Evolutionary conservation across 1,284 basidiomycete genomes (phyloP).

Genomic region (Coniophora puteana): DNA sequence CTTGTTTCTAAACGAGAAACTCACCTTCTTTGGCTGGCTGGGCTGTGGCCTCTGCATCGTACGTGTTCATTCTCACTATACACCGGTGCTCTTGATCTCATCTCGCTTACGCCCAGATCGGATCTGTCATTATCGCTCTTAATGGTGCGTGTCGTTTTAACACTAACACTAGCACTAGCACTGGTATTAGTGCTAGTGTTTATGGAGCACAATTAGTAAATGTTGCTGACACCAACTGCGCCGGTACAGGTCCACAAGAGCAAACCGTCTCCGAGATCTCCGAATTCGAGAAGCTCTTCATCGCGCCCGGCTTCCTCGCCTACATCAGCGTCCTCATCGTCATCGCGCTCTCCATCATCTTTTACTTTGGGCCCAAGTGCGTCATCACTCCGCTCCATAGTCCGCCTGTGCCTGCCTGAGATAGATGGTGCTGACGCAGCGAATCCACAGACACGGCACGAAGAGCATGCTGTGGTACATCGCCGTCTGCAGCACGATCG

Average conservation of each 20-base stretch:
- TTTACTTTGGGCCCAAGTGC: slow-evolving; percentile 78
- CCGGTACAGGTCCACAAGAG: slow-evolving; percentile 71
- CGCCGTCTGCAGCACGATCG: slow-evolving; percentile 91
- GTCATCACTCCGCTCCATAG: slow-evolving; percentile 13
- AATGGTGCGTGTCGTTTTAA: slow-evolving; percentile 44
- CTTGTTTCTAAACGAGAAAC: slow-evolving; percentile 88
- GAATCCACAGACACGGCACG: slow-evolving; percentile 70
- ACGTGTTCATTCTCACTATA: slow-evolving; percentile 21
- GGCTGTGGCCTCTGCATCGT: slow-evolving; percentile 89
- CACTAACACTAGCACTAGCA: not conserved
- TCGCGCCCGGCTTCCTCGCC: slow-evolving; percentile 84
- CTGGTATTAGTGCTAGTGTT: slow-evolving; percentile 3
- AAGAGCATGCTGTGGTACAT: slow-evolving; percentile 97
- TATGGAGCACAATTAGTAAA: slow-evolving; percentile 5
- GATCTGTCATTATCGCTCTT: slow-evolving; percentile 82
- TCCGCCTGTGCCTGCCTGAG: not conserved
- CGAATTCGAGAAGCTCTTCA: slow-evolving; percentile 80
- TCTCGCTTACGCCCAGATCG: slow-evolving; percentile 48
- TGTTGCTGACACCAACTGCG: slow-evolving; percentile 4
- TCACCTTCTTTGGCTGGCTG: slow-evolving; percentile 91
- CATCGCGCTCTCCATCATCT: slow-evolving; percentile 62
- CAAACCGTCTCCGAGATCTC: slow-evolving; percentile 77
- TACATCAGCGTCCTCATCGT: slow-evolving; percentile 68
- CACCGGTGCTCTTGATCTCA: slow-evolving; percentile 1
- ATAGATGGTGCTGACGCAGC: slow-evolving; percentile 1